Conservation (phyloP, 2,329 filamentous ascomycete genomes). For the Fusarium duplospermum region DNA sequence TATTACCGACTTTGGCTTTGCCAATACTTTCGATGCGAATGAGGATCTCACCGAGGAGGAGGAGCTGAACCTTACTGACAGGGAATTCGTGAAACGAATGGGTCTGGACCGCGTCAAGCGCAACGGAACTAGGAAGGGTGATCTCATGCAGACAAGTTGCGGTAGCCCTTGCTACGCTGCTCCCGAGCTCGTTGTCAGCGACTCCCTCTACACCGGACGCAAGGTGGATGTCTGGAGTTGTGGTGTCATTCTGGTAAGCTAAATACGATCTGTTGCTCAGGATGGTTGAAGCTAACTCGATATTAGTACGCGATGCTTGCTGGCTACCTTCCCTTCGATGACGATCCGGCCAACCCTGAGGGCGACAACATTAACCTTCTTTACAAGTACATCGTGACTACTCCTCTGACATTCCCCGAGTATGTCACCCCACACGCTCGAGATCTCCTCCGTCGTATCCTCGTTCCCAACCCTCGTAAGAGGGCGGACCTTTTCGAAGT, state of each 20-base stretch:
- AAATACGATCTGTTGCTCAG: background rate
- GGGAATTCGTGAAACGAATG: constrained; percentile 86
- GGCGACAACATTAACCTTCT: constrained; percentile 99
- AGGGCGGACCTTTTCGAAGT: constrained; percentile 97
- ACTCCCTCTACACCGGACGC: constrained; percentile 94
- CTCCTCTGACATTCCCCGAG: constrained; percentile 96
- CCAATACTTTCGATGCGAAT: constrained; percentile 91
- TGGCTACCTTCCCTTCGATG: constrained; percentile 96
- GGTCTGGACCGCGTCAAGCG: constrained; percentile 84
- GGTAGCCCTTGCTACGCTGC: constrained; percentile 98
- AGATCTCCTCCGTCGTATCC: constrained; percentile 89
- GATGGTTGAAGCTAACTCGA: constrained; percentile 21
- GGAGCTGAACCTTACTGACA: constrained; percentile 86
- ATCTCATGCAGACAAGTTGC: constrained; percentile 99
- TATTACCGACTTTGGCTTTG: constrained; percentile 99
- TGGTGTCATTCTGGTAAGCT: constrained; percentile 92
- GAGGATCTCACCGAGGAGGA: constrained; percentile 93
- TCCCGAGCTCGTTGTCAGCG: constrained; percentile 95
- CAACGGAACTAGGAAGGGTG: constrained; percentile 84
- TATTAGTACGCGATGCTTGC: constrained; percentile 97
- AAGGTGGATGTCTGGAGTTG: constrained; percentile 99
- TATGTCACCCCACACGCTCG: constrained; percentile 97
- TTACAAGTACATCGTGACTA: constrained; percentile 99
- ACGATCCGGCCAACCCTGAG: constrained; percentile 97
- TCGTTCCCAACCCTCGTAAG: constrained; percentile 94